Base-by-base conservation (phyloP, 768 basidiomycete species). In the Mycena capillaripes region DNA sequence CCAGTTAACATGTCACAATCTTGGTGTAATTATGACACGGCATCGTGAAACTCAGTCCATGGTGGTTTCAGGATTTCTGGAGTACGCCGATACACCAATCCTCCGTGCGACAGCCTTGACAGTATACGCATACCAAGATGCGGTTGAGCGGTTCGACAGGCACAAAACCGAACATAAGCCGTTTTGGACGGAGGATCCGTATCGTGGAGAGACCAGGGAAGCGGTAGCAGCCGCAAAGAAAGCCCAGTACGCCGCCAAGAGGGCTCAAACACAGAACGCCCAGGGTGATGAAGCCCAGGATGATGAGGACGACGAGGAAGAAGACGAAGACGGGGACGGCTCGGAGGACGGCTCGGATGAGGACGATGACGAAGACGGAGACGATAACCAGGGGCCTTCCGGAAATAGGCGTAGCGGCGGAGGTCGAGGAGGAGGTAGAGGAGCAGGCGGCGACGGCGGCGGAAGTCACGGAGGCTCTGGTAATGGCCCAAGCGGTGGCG, bases 91-190 rank as follows among this genome's bases (percentile, higher is more conserved):
- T 21, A 17, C 44, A n/a, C 69, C 69, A 17, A 27, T 70, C n/a
- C 61, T 70, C 7, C 60, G 27, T 1, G 60, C 69, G 16, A 63
- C 69, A 7, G 69, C 61, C 7, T 30, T 70, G 53, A 70, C 69
- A 16, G 61, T 70, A 11, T 70, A 70, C 32, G 69, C 69, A 38
- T 70, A 63, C 34, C 19, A 34, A 11, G 69, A 70, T 40, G 69
- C 69, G 1, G 61, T 63, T 57, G 32, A 57, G 12, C 60, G 69
- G 25, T 61, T 57, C 29, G 69, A 70, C 19, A 36, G 21, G 27
- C 69, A 70, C 42, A 4, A 44, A 1, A n/a, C 11, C 3, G 8
- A 40, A 4, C 12, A 50, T 10, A 2, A 16, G 17, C 60, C 53
- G 4, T 5, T 50, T 1, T 70, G 61, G 69, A 2, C 42, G 19